Base-by-base conservation (phyloP, 2,329 filamentous ascomycete genomes). In the Ceratocystis ficicola region DNA sequence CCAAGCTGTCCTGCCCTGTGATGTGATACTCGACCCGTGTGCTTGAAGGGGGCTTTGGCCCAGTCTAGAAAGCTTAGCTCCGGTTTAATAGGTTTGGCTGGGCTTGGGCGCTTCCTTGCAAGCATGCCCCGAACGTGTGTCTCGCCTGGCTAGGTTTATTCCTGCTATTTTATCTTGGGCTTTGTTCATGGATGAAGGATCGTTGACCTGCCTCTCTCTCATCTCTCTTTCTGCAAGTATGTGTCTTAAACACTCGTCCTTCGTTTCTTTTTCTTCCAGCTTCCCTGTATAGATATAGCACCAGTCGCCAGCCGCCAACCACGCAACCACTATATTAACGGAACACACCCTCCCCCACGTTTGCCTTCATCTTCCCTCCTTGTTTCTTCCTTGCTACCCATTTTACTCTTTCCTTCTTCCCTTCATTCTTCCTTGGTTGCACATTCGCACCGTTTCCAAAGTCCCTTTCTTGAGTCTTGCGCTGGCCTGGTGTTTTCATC, bases 241-340 rank as follows among this genome's bases (percentile, higher is more conserved):
- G 48, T 62, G 60, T 46, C 41, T 46, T 44, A 30, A 28, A 62
- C 22, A 20, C 6, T 28, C 44, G 59, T 48, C 36, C 25, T 62
- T 17, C 10, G 60, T 28, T 30, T 44, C 41, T 48, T 46, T 62
- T 66, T 20, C 22, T 62, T 28, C 30, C 41, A 3, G 30, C 20
- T 62, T 41, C 28, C 17, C 15, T 59, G 52, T 36, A 22, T 15
- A 30, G 15, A 17, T 57, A 36, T 36, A 59, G 55, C 28, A 36
- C 48, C 22, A 41, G 15, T 15, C 22, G 48, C 48, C 36, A 41
- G 36, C 36, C 36, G 36, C 36, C 36, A 41, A 41, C 8, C 48
- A 28, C 48, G 10, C 6, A 52, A 52, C 20, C 48, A 36, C 28
- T 66, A 66, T 66, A 66, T 62, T 48, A 66, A 48, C 50, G 50